Evolutionary conservation across 257 asterid genomes (phyloP).

Genomic region (Penstemon eatonii): DNA sequence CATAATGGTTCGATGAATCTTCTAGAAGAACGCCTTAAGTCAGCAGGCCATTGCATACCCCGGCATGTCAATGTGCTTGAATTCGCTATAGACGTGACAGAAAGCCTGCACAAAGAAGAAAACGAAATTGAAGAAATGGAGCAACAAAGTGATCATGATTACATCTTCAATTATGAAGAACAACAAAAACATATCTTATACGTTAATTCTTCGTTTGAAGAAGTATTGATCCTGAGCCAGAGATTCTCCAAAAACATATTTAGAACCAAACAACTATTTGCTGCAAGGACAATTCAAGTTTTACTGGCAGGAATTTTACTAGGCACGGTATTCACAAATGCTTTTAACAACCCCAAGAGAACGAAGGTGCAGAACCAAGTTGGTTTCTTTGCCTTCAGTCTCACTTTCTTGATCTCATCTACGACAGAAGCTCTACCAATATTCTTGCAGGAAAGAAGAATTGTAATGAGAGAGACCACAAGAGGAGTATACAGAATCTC

Average conservation of each 20-base stretch:
- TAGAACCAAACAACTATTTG: slow-evolving; percentile 63
- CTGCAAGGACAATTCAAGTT: slow-evolving; percentile 58
- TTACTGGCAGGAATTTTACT: slow-evolving; percentile 59
- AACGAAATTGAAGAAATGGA: slow-evolving; percentile 23
- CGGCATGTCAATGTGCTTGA: slow-evolving; percentile 70
- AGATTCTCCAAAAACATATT: slow-evolving; percentile 66
- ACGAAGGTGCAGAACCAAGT: slow-evolving; percentile 51
- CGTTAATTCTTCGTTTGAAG: slow-evolving; percentile 46
- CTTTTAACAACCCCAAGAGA: slow-evolving; percentile 34
- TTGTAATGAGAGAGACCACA: slow-evolving; percentile 65
- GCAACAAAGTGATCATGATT: background rate
- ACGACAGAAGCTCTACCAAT: slow-evolving; percentile 89
- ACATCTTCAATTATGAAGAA: background rate
- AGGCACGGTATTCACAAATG: slow-evolving; percentile 59
- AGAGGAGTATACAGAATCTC: slow-evolving; percentile 75
- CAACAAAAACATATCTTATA: slow-evolving; percentile 23
- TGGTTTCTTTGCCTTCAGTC: slow-evolving; percentile 77
- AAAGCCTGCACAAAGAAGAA: slow-evolving; percentile 39
- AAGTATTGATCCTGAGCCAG: slow-evolving; percentile 52
- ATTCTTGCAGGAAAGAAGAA: slow-evolving; percentile 69
- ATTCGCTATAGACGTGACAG: slow-evolving; percentile 61
- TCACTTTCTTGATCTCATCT: slow-evolving; percentile 68
- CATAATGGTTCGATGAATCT: slow-evolving; percentile 58
- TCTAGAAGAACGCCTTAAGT: slow-evolving; percentile 52
- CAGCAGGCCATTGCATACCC: slow-evolving; percentile 57